phyloP scores from a whole-genome alignment of 2,329 filamentous ascomycete species.

The Apiospora kogelbergensis region DNA sequence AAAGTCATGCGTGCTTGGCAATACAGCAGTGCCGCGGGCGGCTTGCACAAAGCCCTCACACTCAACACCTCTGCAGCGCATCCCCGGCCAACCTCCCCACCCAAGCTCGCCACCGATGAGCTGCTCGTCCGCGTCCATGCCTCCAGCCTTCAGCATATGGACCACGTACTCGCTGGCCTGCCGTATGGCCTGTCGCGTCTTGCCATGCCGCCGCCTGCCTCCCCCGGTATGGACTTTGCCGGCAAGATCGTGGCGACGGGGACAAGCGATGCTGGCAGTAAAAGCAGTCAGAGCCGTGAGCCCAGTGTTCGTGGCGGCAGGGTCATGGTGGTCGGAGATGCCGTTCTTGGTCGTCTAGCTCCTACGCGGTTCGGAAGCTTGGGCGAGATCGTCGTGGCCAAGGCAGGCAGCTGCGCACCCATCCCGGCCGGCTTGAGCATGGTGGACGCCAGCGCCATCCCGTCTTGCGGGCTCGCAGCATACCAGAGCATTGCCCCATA shows the following conservation, averaged over 20 bases:
- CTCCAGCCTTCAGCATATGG: conserved; percentile 59
- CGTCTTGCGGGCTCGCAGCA: conserved; percentile 46
- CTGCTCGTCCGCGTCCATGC: conserved; percentile 56
- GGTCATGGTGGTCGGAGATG: conserved; percentile 33
- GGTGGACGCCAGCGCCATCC: conserved; percentile 41
- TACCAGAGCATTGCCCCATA: conserved; percentile 46
- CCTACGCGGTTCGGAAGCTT: conserved; percentile 38
- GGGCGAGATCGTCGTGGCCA: conserved; percentile 38
- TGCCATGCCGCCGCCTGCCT: conserved; percentile 40
- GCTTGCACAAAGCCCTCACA: conserved; percentile 53
- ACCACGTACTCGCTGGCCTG: conserved; percentile 55
- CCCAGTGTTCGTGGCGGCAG: no score
- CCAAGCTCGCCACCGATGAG: conserved; percentile 37
- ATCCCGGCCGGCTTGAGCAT: conserved; percentile 42
- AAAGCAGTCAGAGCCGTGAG: no score
- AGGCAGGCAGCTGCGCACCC: conserved; percentile 29
- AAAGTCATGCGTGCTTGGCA: conserved; percentile 58
- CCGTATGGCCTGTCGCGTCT: conserved; percentile 37
- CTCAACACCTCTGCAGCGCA: conserved; percentile 42
- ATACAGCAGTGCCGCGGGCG: conserved; percentile 44
- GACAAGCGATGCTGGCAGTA: no score
- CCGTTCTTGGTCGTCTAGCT: conserved; percentile 43
- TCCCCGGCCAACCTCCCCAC: conserved; percentile 31
- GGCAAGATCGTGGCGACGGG: conserved; percentile 34
- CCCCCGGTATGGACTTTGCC: conserved; percentile 52